Evolutionary conservation across 169 alveolate species (phyloP).

Genomic region (Cryptosporidium baileyi): DNA sequence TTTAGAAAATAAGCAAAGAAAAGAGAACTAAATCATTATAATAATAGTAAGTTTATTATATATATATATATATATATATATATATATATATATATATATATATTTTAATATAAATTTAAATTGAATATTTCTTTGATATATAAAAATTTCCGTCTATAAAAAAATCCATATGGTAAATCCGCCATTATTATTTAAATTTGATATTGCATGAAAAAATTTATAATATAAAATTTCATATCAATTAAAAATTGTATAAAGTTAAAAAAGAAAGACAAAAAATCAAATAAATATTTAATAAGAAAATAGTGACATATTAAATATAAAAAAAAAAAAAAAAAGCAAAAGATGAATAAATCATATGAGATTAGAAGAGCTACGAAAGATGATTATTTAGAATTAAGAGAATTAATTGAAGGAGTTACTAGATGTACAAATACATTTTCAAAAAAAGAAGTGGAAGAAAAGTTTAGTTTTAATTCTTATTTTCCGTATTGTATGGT

Average conservation of each 20-base stretch:
- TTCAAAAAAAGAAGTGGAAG: background rate
- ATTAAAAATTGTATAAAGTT: background rate
- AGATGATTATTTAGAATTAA: conserved; percentile 26
- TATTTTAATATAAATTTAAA: no score
- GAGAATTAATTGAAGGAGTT: conserved; percentile 18
- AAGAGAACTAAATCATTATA: no score
- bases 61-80: no score
- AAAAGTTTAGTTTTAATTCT: conserved; percentile 9
- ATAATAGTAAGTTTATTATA: no score
- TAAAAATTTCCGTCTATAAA: no score
- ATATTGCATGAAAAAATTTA: background rate
- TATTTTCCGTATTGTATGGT: conserved; percentile 49
- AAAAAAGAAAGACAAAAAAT: background rate
- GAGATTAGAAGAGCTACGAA: conserved; percentile 35
- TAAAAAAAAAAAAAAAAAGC: background rate
- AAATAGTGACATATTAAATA: no score
- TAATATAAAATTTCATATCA: background rate
- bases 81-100: no score
- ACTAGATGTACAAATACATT: conserved; percentile 9
- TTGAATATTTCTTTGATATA: no score
- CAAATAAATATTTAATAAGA: background rate
- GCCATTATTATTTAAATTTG: no score
- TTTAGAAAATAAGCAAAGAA: no score
- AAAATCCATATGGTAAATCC: no score
- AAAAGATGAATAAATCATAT: background rate